Evolutionary conservation across 768 basidiomycete genomes (phyloP), one percentile per base, ranked within the genome.

Genomic region (Pholiota conissans): DNA sequence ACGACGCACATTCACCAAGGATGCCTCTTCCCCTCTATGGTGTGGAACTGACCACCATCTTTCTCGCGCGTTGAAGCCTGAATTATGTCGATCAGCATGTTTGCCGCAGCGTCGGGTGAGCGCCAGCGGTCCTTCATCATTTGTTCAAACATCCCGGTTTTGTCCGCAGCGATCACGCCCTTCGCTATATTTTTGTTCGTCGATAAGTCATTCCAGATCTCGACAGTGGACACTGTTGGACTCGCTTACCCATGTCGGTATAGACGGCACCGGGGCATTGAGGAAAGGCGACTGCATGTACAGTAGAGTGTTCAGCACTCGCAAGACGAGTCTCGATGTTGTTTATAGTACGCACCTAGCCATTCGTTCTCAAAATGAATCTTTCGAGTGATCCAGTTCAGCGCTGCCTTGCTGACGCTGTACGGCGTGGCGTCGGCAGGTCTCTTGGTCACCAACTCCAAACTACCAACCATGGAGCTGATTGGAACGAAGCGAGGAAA

Each of bases 401-500:
- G n/a, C n/a, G n/a, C n/a, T n/a, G n/a, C n/a, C n/a, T n/a, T n/a
- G n/a, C n/a, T n/a, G n/a, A n/a, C n/a, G n/a, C n/a, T n/a, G n/a
- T 52, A 52, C 2, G 40, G 40, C 20, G 30, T 35, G 13, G 16
- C 22, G 8, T 35, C 34, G n/a, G n/a, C 14, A 20, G 8, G 14
- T 30, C 13, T 9, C 39, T 16, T 10, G 42, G n/a, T 6, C 22
- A 14, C 29, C 16, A 13, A 7, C 32, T 28, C 32, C 8, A 57
- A 11, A 1, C 35, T 20, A 10, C 30, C 39, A 13, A n/a, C 48
- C 4, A 22, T 27, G 16, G 35, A 32, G 26, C 57, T 52, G 24
- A 58, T 49, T 1, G 47, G 20, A n/a, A 58, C 27, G 16, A 52
- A 52, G 1, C 52, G 57, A 13, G 51, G 57, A 18, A 20, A n/a